phyloP scores from a whole-genome alignment of 768 basidiomycete species.

The Tulasnella sp. region DNA sequence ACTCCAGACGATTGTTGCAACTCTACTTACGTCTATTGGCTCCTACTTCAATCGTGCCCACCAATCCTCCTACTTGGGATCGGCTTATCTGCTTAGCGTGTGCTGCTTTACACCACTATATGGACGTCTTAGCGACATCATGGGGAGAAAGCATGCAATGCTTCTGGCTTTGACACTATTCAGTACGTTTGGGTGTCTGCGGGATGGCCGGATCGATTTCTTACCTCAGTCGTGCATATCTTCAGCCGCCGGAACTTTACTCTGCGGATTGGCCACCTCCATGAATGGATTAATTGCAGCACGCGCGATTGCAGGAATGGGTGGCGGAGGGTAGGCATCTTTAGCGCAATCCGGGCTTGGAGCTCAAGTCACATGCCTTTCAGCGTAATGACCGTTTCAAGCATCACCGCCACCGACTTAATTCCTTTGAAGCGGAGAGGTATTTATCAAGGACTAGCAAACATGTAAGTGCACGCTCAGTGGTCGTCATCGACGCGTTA shows the following conservation, averaged over 20 bases:
- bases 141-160: conserved; percentile 82
- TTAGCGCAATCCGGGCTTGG: conserved; percentile 21
- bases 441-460: conserved; percentile 88
- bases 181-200: conserved; percentile 53
- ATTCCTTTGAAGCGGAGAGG: conserved; percentile 64
- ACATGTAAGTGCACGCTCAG: conserved; percentile 60
- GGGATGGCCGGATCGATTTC: background rate
- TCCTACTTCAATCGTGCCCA: conserved; percentile 74
- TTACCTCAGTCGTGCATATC: background rate
- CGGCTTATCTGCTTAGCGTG: conserved; percentile 82
- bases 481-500: background rate
- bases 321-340: conserved; percentile 74
- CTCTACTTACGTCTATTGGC: conserved; percentile 80
- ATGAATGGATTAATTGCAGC: conserved; percentile 83
- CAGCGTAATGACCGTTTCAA: conserved; percentile 90
- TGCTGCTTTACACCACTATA: conserved; percentile 92
- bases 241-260: conserved; percentile 66
- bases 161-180: conserved; percentile 81
- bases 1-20: conserved; percentile 83
- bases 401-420: conserved; percentile 83
- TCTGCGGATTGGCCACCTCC: conserved; percentile 83
- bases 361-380: background rate
- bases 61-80: conserved; percentile 83
- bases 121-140: conserved; percentile 83
- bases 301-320: conserved; percentile 87